These are phyloP conservation scores for Malania oleifera DNA, from an alignment of 164 flowering plant genomes.

Conservation along the genomic window DNA sequence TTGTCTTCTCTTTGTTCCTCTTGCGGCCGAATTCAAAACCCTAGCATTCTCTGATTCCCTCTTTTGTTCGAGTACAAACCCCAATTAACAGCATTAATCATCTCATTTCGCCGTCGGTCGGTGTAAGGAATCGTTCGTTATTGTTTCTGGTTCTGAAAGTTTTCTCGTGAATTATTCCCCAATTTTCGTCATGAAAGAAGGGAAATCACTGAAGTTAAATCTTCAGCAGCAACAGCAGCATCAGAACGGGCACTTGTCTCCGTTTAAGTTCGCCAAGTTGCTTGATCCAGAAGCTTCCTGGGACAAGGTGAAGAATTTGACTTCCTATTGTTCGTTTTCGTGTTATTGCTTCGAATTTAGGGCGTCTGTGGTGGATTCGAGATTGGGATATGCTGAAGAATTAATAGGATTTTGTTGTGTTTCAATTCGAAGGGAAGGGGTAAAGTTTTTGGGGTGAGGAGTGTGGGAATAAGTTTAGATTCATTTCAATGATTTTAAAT, in stretches of 20 bases:
- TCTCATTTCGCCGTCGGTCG: neutral
- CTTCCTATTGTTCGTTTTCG: neutral
- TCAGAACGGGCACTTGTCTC: constrained; percentile 66
- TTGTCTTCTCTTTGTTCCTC: neutral
- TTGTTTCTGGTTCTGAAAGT: neutral
- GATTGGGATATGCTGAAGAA: too few relatives aligned
- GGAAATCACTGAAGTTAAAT: constrained; percentile 48
- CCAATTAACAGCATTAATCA: neutral
- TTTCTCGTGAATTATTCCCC: neutral
- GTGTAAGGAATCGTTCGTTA: neutral
- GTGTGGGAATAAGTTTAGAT: too few relatives aligned
- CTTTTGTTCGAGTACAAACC: neutral
- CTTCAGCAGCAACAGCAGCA: constrained; percentile 32
- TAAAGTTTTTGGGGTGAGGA: too few relatives aligned
- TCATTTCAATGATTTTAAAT: too few relatives aligned
- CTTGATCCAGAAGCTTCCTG: constrained; percentile 94
- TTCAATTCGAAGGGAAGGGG: neutral
- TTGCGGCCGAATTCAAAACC: neutral
- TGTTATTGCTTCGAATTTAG: neutral
- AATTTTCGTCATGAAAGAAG: constrained; percentile 46
- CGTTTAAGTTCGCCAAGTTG: constrained; percentile 65
- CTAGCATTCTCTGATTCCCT: neutral
- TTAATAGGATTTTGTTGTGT: too few relatives aligned
- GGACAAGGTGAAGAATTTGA: constrained; percentile 65
- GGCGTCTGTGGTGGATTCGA: too few relatives aligned